Percentiles rank a stretch among this genome's conserved stretches.
Evolutionary conservation across 371 early-diverging fungal genomes (phyloP).

Genomic region (Rhizomucor pusillus): DNA sequence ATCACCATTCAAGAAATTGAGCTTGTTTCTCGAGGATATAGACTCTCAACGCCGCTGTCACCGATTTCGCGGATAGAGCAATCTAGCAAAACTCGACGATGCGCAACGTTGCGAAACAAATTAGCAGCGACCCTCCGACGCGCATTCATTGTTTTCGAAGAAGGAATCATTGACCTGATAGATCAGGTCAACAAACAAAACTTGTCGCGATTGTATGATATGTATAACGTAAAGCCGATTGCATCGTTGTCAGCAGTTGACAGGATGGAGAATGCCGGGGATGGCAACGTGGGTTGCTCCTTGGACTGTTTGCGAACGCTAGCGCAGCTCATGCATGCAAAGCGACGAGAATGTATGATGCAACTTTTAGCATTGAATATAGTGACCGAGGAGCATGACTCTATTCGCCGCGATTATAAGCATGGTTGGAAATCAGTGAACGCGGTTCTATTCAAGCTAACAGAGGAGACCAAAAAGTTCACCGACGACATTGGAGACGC

Average conservation of each 20-base stretch:
- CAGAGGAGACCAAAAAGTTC: slow-evolving; percentile 26
- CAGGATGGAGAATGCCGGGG: slow-evolving; percentile 9
- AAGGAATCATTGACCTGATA: slow-evolving; percentile 38
- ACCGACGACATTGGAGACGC: slow-evolving; percentile 26
- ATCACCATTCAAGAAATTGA: slow-evolving; percentile 73
- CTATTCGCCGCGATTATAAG: slow-evolving; percentile 25
- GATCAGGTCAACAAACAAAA: slow-evolving; percentile 32
- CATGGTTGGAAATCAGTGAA: slow-evolving; percentile 32
- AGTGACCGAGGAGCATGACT: slow-evolving; percentile 33
- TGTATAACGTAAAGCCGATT: slow-evolving; percentile 44
- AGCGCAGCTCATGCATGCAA: slow-evolving; percentile 42
- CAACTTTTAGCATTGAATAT: slow-evolving; percentile 38
- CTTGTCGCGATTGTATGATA: slow-evolving; percentile 36
- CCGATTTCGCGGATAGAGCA: slow-evolving; percentile 71
- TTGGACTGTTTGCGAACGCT: slow-evolving; percentile 39
- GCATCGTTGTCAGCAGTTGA: slow-evolving; percentile 35
- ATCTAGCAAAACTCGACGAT: slow-evolving; percentile 51
- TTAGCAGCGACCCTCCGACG: slow-evolving; percentile 32
- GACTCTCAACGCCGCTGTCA: slow-evolving; percentile 59
- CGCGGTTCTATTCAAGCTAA: slow-evolving; percentile 24
- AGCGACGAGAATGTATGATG: slow-evolving; percentile 49
- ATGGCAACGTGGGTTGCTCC: slow-evolving; percentile 12
- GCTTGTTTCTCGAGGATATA: slow-evolving; percentile 69
- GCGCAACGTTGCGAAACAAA: slow-evolving; percentile 33
- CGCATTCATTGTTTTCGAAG: slow-evolving; percentile 41